Base-by-base conservation (phyloP, 108 stramenopile species). In the Discostella stelligeroides region DNA sequence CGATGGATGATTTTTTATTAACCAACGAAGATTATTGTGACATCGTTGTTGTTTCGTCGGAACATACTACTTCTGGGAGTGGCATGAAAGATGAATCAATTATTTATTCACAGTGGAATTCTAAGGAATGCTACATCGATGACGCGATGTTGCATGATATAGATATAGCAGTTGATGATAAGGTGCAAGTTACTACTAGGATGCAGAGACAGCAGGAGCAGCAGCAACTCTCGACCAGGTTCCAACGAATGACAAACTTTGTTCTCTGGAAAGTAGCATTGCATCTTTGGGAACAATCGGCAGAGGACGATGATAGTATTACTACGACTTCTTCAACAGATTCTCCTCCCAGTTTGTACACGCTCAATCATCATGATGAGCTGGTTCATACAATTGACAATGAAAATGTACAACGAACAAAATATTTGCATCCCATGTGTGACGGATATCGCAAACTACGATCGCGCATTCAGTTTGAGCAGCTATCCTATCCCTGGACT, bases 371-470 rank as follows among this genome's bases (percentile, higher is more conserved):
- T n/a, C 48, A 34, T 15, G 20, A 18, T 14, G 54, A 25, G n/a
- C n/a, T n/a, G n/a, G n/a, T n/a, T n/a, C n/a, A n/a, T 1, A 47
- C 15, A 45, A 4, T 1, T 11, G 27, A 41, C 54, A 23, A 43
- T 23, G 25, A 54, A 17, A 30, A 53, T 41, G 34, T 37, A 9
- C 30, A 46, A 50, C 23, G 38, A 13, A 54, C 18, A 34, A 57
- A 20, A 14, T n/a, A 14, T 13, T 12, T 69, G 46, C 76, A 77
- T 66, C 76, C 76, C 18, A 30, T 77, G 30, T 77, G 76, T 30
- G 40, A 50, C 39, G 18, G 23, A 30, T 77, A 77, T 54, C 47
- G 76, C 58, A 25, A 51, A 49, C 41, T 77, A 12, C 62, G 68
- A 51, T 61, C 68, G 7, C 20, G 48, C 12, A 0, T 64, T 30